Evolutionary conservation across 1,284 basidiomycete species (phyloP).

Genomic region (Jaminaea rosea): DNA sequence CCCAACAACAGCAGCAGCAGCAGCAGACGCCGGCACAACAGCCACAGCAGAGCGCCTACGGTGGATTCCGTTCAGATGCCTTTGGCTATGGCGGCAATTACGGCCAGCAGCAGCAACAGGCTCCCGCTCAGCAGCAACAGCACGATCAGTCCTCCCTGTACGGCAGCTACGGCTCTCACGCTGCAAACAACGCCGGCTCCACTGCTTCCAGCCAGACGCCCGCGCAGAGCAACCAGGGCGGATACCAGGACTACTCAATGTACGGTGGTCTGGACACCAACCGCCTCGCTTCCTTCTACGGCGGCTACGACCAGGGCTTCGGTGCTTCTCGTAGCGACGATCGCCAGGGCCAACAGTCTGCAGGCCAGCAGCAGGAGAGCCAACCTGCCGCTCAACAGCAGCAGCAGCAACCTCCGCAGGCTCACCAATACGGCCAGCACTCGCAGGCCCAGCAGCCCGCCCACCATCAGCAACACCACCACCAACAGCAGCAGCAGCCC

Average conservation of each 20-base stretch:
- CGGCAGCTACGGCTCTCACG: neutral
- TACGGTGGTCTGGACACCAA: constrained; percentile 39
- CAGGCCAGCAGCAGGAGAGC: constrained; percentile 10
- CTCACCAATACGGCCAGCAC: too few relatives aligned
- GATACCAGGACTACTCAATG: constrained; percentile 14
- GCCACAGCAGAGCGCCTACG: constrained; percentile 16
- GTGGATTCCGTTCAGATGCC: constrained; percentile 19
- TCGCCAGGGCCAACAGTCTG: neutral
- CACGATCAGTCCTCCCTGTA: constrained; percentile 24
- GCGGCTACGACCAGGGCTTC: constrained; percentile 35
- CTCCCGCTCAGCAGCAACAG: constrained; percentile 17
- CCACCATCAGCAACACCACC: constrained; percentile 16
- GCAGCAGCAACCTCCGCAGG: constrained; percentile 18
- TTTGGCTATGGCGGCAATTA: constrained; percentile 8
- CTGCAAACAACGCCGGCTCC: neutral
- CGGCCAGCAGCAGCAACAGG: constrained; percentile 12
- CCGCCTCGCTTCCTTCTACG: constrained; percentile 38
- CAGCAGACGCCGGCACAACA: constrained; percentile 3
- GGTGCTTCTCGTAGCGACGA: constrained; percentile 22
- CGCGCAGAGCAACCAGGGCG: neutral
- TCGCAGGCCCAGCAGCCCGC: constrained; percentile 17
- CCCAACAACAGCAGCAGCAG: constrained; percentile 12
- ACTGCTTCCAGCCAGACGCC: neutral
- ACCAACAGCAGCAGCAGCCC: constrained; percentile 16
- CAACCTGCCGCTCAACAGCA: constrained; percentile 13